Conservation (phyloP, 306 rosid species). For the Psophocarpus tetragonolobus region DNA sequence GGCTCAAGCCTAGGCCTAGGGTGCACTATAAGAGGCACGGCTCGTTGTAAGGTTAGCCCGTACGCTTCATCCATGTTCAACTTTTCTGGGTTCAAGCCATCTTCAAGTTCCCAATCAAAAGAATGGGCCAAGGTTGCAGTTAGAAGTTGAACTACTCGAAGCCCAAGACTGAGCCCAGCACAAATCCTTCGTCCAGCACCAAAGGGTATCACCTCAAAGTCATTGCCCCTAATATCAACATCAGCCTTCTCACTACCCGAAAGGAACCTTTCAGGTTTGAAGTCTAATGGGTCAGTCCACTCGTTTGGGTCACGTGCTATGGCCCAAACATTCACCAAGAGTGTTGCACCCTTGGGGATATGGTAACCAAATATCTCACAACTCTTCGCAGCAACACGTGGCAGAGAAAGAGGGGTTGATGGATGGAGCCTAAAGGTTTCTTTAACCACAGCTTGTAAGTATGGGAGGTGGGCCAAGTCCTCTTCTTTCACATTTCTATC, state of each 20-base stretch:
- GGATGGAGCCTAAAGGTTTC: conserved; percentile 89
- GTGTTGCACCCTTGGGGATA: conserved; percentile 74
- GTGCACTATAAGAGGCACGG: conserved; percentile 49
- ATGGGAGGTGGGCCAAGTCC: conserved; percentile 58
- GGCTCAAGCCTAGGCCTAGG: conserved; percentile 55
- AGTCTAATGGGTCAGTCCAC: conserved; percentile 62
- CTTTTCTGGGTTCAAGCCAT: conserved; percentile 47
- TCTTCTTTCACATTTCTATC: conserved; percentile 54
- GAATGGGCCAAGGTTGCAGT: conserved; percentile 66
- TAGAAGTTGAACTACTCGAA: conserved; percentile 66
- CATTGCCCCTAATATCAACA: conserved; percentile 66
- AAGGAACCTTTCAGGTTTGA: conserved; percentile 70
- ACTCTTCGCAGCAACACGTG: conserved; percentile 61
- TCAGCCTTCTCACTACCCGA: conserved; percentile 58
- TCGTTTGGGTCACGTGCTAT: conserved; percentile 68
- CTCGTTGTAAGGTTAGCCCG: conserved; percentile 74
- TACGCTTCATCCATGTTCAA: conserved; percentile 74
- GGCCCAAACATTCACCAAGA: conserved; percentile 82
- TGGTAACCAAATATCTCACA: conserved; percentile 62
- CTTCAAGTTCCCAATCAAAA: conserved; percentile 56
- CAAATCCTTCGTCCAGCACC: conserved; percentile 92
- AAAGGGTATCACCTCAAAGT: conserved; percentile 79
- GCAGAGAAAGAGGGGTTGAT: conserved; percentile 79
- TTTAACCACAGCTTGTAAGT: conserved; percentile 72
- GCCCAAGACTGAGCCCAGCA: conserved; percentile 68